Evolutionary conservation across 345 rosid genomes (phyloP).

Genomic region (Hypericum perforatum): DNA sequence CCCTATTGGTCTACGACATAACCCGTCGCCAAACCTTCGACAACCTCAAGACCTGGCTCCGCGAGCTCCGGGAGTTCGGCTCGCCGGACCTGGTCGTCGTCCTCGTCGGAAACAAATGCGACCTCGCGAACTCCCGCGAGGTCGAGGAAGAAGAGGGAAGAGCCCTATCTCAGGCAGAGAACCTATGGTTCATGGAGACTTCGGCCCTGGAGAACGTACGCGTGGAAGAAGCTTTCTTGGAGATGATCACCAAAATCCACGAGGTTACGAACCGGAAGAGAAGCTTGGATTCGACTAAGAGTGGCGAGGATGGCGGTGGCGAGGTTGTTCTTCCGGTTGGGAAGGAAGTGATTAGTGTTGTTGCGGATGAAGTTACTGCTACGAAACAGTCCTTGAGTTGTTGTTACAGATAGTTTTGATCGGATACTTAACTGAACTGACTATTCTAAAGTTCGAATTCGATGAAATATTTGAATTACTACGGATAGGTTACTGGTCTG

Average conservation of each 20-base stretch:
- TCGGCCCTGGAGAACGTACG: slow-evolving; percentile 66
- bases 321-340: no score
- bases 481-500: no score
- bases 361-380: no score
- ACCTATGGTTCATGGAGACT: slow-evolving; percentile 63
- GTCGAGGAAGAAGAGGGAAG: slow-evolving; percentile 53
- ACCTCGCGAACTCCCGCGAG: slow-evolving; percentile 38
- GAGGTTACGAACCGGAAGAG: no score
- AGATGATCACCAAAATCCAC: slow-evolving; percentile 52
- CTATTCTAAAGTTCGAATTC: no score
- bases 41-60: slow-evolving; percentile 54
- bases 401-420: no score
- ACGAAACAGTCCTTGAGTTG: no score
- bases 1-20: slow-evolving; percentile 67
- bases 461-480: no score
- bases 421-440: no score
- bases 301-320: no score
- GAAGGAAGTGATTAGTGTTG: no score
- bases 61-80: slow-evolving; percentile 49
- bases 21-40: slow-evolving; percentile 47
- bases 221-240: slow-evolving; percentile 61
- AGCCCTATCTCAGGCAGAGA: slow-evolving; percentile 44
- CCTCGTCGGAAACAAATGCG: slow-evolving; percentile 71
- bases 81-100: slow-evolving; percentile 47
- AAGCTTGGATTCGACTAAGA: no score